Conservation (phyloP, 805 yeast species). For the Metschnikowia peoriensis region DNA sequence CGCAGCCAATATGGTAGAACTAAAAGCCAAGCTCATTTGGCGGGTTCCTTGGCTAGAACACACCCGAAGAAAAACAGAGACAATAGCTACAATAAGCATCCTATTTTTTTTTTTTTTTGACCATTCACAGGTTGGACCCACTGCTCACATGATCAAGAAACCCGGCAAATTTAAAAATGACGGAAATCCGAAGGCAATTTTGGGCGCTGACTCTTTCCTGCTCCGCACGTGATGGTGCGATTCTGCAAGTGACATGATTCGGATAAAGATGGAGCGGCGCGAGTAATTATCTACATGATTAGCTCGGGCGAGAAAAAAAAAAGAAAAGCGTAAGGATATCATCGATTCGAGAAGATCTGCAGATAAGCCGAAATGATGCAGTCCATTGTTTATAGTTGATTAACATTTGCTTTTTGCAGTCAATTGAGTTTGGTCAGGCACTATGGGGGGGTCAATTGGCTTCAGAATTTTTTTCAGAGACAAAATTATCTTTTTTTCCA, state of each 20-base stretch:
- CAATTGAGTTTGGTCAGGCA: background rate
- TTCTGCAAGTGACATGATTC: background rate
- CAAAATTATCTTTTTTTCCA: background rate
- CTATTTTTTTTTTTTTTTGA: too few relatives aligned
- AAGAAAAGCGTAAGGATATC: background rate
- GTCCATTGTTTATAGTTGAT: background rate
- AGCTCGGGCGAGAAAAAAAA: background rate
- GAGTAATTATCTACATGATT: slow-evolving; percentile 1
- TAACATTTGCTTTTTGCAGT: background rate
- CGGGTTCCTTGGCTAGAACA: background rate
- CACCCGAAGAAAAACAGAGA: background rate
- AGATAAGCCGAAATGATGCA: background rate
- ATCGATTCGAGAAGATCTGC: slow-evolving; percentile 10
- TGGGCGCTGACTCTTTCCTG: background rate
- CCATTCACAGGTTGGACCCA: background rate
- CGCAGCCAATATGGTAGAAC: slow-evolving; percentile 1
- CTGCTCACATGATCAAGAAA: background rate
- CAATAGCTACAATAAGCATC: background rate
- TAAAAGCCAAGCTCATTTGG: background rate
- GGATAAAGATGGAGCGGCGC: background rate
- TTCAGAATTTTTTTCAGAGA: background rate
- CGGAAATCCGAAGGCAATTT: background rate
- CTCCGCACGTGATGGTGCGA: background rate
- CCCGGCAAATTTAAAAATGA: background rate
- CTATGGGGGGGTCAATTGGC: background rate